Evolutionary conservation across 2,329 filamentous ascomycete species (phyloP).

Genomic region (Trichoderma sp.): DNA sequence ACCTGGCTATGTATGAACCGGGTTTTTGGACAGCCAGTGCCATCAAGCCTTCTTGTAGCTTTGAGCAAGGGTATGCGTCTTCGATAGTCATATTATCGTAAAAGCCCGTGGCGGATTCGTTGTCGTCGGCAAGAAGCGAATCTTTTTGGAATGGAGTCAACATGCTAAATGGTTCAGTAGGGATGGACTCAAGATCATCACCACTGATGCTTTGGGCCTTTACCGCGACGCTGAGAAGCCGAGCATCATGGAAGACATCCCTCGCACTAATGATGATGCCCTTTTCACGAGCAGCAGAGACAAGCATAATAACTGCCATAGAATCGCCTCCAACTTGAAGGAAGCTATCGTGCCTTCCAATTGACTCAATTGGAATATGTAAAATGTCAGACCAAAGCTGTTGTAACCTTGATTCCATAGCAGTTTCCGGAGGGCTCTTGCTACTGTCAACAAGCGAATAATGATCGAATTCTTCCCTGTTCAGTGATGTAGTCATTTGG

Average conservation of each 20-base stretch:
- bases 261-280: slow-evolving; percentile 15
- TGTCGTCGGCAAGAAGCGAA: background rate
- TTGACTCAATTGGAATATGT: background rate
- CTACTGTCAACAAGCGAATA: background rate
- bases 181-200: background rate
- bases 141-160: background rate
- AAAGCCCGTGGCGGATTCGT: accelerated
- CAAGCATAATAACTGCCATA: slow-evolving; percentile 6
- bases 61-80: slow-evolving; percentile 24
- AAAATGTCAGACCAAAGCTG: slow-evolving; percentile 4
- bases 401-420: background rate
- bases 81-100: background rate
- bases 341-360: slow-evolving; percentile 26
- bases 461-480: background rate
- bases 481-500: background rate
- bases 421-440: background rate
- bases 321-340: slow-evolving; percentile 26
- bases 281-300: background rate
- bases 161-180: background rate
- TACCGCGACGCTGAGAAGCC: background rate
- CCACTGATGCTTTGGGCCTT: background rate
- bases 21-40: slow-evolving; percentile 17
- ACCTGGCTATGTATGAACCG: slow-evolving; percentile 3
- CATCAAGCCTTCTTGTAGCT: slow-evolving; percentile 25
- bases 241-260: slow-evolving; percentile 23